Percentiles rank a stretch among this genome's conserved stretches.
These are phyloP conservation scores for Lactuca sativa DNA, from an alignment of 129 eudicot species.

Conservation along the genomic window DNA sequence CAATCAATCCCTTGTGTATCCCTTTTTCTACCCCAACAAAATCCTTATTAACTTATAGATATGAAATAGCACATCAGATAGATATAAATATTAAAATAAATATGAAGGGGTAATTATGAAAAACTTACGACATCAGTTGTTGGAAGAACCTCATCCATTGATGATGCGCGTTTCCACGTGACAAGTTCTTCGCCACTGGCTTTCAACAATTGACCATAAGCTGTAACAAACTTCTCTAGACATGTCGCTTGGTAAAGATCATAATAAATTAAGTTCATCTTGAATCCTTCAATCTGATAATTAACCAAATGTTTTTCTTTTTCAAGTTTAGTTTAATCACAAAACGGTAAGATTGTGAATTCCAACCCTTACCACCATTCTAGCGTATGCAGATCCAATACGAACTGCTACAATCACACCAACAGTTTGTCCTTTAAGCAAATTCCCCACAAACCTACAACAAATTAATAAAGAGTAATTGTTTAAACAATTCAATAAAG, in stretches of 20 bases:
- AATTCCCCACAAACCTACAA: slow-evolving; percentile 86
- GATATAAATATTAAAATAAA: no score
- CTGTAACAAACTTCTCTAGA: slow-evolving; percentile 85
- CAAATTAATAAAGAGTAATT: background rate
- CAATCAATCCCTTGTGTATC: background rate
- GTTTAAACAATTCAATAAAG: slow-evolving; percentile 5
- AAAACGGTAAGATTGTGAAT: no score
- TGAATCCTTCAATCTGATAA: slow-evolving; percentile 91
- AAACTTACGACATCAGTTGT: slow-evolving; percentile 77
- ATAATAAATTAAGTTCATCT: slow-evolving; percentile 91
- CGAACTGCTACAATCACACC: slow-evolving; percentile 99
- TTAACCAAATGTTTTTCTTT: slow-evolving; percentile 9
- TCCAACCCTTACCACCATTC: slow-evolving; percentile 77
- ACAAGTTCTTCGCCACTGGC: slow-evolving; percentile 92
- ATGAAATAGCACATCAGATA: background rate
- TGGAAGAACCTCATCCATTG: slow-evolving; percentile 94
- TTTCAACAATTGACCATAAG: slow-evolving; percentile 93
- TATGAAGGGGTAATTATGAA: no score
- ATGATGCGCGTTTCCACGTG: slow-evolving; percentile 92
- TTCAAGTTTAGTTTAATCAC: no score
- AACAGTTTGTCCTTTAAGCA: slow-evolving; percentile 96
- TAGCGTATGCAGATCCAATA: slow-evolving; percentile 96
- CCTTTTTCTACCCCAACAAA: slow-evolving; percentile 7
- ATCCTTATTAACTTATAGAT: background rate
- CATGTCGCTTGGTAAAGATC: slow-evolving; percentile 96